Conservation (phyloP, 495 filamentous ascomycete species). For the Rostrohypoxylon terebratum region DNA sequence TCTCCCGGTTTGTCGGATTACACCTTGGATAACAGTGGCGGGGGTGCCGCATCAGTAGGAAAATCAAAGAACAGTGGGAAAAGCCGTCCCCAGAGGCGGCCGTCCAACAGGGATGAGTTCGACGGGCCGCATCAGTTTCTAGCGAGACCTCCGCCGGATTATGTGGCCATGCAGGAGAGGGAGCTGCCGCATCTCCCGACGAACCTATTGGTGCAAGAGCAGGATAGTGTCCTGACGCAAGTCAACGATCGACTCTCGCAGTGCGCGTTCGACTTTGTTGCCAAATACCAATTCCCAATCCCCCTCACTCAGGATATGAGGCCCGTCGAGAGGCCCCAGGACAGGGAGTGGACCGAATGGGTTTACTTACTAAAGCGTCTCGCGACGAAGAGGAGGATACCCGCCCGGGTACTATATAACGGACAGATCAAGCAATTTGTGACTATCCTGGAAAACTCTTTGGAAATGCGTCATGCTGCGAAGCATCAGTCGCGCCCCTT, state of each 20-base stretch:
- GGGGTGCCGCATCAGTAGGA: slow-evolving; percentile 51
- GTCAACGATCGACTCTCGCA: slow-evolving; percentile 87
- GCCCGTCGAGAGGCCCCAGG: slow-evolving; percentile 79
- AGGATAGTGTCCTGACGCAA: slow-evolving; percentile 79
- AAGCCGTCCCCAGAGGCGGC: slow-evolving; percentile 72
- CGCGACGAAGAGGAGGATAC: slow-evolving; percentile 86
- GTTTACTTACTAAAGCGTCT: slow-evolving; percentile 87
- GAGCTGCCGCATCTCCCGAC: slow-evolving; percentile 85
- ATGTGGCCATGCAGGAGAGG: slow-evolving; percentile 76
- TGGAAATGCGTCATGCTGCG: slow-evolving; percentile 86
- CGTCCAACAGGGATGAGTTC: slow-evolving; percentile 89
- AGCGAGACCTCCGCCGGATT: slow-evolving; percentile 71
- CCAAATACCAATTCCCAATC: slow-evolving; percentile 89
- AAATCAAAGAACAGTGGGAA: slow-evolving; percentile 63
- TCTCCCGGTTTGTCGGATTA: slow-evolving; percentile 60
- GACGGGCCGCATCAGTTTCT: slow-evolving; percentile 86
- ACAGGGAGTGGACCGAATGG: slow-evolving; percentile 94
- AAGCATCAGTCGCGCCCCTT: slow-evolving; percentile 84
- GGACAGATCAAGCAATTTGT: slow-evolving; percentile 90
- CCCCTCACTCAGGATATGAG: slow-evolving; percentile 83
- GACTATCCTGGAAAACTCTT: slow-evolving; percentile 82
- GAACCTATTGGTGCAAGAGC: slow-evolving; percentile 83
- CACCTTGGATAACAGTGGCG: slow-evolving; percentile 54
- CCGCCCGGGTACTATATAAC: slow-evolving; percentile 84
- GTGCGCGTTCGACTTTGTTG: slow-evolving; percentile 89